phyloP scores from a whole-genome alignment of 257 asterid species.

The Solanum piurae region DNA sequence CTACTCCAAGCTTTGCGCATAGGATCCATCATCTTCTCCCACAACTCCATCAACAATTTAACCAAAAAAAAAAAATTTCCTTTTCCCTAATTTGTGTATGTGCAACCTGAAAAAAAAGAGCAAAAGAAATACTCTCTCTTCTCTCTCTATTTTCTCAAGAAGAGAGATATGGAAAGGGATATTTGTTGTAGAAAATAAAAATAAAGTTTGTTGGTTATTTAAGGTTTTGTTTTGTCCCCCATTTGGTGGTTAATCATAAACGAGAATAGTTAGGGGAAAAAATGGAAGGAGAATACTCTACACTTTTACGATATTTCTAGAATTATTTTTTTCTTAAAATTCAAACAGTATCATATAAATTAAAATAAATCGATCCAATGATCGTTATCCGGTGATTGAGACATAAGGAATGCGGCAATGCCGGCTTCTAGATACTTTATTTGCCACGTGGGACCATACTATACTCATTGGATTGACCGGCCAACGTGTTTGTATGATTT shows the following conservation, averaged over 20 bases:
- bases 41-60: conserved; percentile 12
- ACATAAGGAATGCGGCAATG: neutral
- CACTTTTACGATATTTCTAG: neutral
- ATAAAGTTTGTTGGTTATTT: neutral
- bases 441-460: neutral
- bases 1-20: conserved; percentile 43
- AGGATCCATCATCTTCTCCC: conserved; percentile 37
- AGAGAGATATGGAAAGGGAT: neutral
- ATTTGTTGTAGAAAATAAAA: neutral
- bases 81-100: neutral
- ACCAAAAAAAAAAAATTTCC: neutral
- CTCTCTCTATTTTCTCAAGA: neutral
- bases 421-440: neutral
- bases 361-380: neutral
- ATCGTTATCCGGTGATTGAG: neutral
- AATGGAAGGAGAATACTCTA: neutral
- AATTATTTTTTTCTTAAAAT: too few species aligned
- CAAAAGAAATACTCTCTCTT: neutral
- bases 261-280: neutral
- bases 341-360: rapidly evolving
- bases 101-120: neutral
- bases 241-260: neutral
- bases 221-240: neutral
- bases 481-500: neutral
- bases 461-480: neutral